Evolutionary conservation across 2,329 filamentous ascomycete species (phyloP), one percentile per base, ranked within the genome.

Genomic region (Mycosphaerella arachidis): DNA sequence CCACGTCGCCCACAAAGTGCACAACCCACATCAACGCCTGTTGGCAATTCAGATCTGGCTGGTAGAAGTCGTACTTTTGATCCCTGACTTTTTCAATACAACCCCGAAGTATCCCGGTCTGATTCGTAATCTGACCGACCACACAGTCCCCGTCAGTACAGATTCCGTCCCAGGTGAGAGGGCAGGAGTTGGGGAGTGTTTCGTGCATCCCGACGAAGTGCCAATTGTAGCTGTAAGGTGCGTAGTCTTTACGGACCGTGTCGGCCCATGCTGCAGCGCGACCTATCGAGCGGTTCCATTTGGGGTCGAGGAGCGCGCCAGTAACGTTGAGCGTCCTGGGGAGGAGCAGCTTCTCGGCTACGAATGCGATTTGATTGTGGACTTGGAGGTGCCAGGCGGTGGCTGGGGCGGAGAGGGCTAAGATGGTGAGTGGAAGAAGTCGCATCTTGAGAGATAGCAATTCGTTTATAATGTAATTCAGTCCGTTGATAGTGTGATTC

Each of bases 201-300:
- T 76, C 74, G 20, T 72, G 68, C 0, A 73, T 67, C 53, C 75
- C 73, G 55, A 77, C 75, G 72, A 73, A 77, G 56, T 76, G 74
- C 75, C 75, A 77, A 54, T 75, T 74, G 57, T 76, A 76, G 10
- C 72, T 75, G 59, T 73, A 76, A n/a, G 70, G 70, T n/a, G 74
- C 74, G 63, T 75, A 70, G 18, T 65, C 60, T 2, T 72, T 75
- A 48, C 76, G 74, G 2, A 74, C 73, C 20, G 66, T 69, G 54
- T 77, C 74, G 31, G 74, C 74, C 75, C 74, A 77, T 10, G 74
- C 74, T 40, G 75, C 74, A 1, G 74, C 73, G 37, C 68, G 68
- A 6, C 75, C 75, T 33, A 77, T 72, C 0, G 74, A 76, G 43
- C 71, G 70, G 57, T 75, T 72, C 60, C 76, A 77, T 60, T 74